Evolutionary conservation across 257 asterid species (phyloP).

Genomic region (Mitragyna speciosa): DNA sequence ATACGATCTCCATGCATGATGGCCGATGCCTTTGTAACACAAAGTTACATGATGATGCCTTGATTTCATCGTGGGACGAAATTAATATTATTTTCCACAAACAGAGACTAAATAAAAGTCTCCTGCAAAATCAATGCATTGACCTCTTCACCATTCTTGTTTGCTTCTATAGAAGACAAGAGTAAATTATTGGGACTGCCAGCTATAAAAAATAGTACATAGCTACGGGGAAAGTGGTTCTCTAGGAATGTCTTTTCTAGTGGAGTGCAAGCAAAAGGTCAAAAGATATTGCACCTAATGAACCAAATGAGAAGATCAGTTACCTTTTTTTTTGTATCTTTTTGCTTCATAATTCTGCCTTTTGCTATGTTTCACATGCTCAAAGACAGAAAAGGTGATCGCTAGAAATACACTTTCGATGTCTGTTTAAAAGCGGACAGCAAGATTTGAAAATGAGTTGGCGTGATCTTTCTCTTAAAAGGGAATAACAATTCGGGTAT

Average conservation of each 20-base stretch:
- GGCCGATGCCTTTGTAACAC: not conserved
- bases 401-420: slow-evolving; percentile 5
- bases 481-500: not conserved
- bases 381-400: slow-evolving; percentile 5
- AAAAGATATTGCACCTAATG: slow-evolving; percentile 31
- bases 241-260: slow-evolving; percentile 37
- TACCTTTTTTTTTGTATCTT: not conserved
- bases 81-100: slow-evolving; percentile 14
- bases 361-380: slow-evolving; percentile 13
- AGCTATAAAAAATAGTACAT: slow-evolving; percentile 13
- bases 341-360: slow-evolving; percentile 10
- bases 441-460: slow-evolving; percentile 11
- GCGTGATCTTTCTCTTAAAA: not conserved
- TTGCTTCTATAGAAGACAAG: slow-evolving; percentile 17
- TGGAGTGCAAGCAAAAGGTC: slow-evolving; percentile 34
- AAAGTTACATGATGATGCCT: slow-evolving; percentile 7
- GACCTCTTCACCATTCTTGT: slow-evolving; percentile 51
- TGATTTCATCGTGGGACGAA: slow-evolving; percentile 32
- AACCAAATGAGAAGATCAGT: slow-evolving; percentile 3
- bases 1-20: slow-evolving; percentile 2
- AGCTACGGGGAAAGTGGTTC: slow-evolving; percentile 13
- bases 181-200: slow-evolving; percentile 23
- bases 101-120: slow-evolving; percentile 22
- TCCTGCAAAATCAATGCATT: slow-evolving; percentile 36
- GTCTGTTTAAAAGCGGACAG: slow-evolving; percentile 19